These are phyloP conservation scores for Plenodomus biglobosus DNA, from an alignment of 2,329 filamentous ascomycete species.

Conservation along the genomic window DNA sequence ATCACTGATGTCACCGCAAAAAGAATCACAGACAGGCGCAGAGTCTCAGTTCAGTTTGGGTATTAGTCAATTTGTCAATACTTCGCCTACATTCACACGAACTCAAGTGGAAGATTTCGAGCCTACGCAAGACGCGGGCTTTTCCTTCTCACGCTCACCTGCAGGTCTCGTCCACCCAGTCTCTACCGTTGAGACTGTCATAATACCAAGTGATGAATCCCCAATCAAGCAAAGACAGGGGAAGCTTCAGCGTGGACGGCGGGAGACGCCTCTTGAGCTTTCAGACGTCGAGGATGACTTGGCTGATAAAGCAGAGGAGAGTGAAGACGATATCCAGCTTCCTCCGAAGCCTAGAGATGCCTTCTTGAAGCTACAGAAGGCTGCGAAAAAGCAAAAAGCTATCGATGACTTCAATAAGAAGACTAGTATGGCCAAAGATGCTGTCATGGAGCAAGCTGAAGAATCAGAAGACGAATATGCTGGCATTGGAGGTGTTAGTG, in stretches of 20 bases:
- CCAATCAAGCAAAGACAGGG: slow-evolving; percentile 66
- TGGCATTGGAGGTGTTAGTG: slow-evolving; percentile 84
- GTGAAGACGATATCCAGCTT: slow-evolving; percentile 34
- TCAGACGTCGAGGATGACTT: slow-evolving; percentile 52
- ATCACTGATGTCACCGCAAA: slow-evolving; percentile 34
- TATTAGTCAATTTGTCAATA: slow-evolving; percentile 42
- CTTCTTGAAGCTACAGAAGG: slow-evolving; percentile 72
- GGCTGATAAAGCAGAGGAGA: slow-evolving; percentile 19
- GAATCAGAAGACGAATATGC: slow-evolving; percentile 99
- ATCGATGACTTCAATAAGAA: slow-evolving; percentile 71
- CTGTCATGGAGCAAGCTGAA: slow-evolving; percentile 91
- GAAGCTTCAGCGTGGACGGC: slow-evolving; percentile 53
- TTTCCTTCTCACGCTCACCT: slow-evolving; percentile 68
- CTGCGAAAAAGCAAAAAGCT: slow-evolving; percentile 56
- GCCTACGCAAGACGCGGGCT: slow-evolving; percentile 78
- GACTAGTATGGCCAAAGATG: slow-evolving; percentile 78
- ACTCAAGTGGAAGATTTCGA: slow-evolving; percentile 72
- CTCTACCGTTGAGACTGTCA: slow-evolving; percentile 72
- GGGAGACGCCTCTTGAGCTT: slow-evolving; percentile 42
- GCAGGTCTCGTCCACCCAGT: slow-evolving; percentile 63
- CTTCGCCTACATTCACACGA: slow-evolving; percentile 37
- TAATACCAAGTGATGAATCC: slow-evolving; percentile 61
- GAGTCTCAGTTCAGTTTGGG: slow-evolving; percentile 33
- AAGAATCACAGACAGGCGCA: slow-evolving; percentile 19
- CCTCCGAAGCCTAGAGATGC: slow-evolving; percentile 53